Evolutionary conservation across 257 asterid species (phyloP).

Genomic region (Solanum rostratum): DNA sequence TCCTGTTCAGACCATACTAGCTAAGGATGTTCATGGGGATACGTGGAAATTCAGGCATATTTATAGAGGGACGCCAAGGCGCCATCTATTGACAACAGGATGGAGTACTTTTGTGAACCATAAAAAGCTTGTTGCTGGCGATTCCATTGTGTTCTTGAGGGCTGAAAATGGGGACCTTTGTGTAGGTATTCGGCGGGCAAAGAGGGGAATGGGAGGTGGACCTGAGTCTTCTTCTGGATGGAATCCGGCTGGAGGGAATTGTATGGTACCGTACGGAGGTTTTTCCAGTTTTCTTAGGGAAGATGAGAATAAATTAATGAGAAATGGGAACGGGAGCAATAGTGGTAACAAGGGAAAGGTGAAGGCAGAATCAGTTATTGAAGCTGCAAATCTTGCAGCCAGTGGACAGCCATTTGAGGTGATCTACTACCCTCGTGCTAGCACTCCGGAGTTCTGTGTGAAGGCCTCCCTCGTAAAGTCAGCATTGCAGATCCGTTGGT

Average conservation of each 20-base stretch:
- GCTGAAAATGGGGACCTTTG: slow-evolving; percentile 80
- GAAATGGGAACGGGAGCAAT: slow-evolving; percentile 10
- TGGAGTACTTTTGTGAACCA: slow-evolving; percentile 95
- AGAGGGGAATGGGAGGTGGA: slow-evolving; percentile 64
- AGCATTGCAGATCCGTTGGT: slow-evolving; percentile 68
- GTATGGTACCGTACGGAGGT: slow-evolving; percentile 47
- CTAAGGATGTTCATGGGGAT: slow-evolving; percentile 88
- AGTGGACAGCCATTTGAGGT: slow-evolving; percentile 68
- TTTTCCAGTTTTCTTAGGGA: slow-evolving; percentile 55
- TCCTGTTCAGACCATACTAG: slow-evolving; percentile 77
- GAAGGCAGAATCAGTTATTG: slow-evolving; percentile 57
- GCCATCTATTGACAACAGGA: slow-evolving; percentile 90
- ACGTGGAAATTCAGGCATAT: slow-evolving; percentile 92
- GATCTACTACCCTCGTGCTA: slow-evolving; percentile 80
- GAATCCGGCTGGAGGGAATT: slow-evolving; percentile 43
- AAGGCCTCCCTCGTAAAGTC: slow-evolving; percentile 56
- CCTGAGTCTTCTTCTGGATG: slow-evolving; percentile 48
- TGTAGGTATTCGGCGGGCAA: slow-evolving; percentile 78
- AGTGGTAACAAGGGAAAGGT: slow-evolving; percentile 41
- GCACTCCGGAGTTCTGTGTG: slow-evolving; percentile 91
- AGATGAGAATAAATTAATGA: slow-evolving; percentile 31
- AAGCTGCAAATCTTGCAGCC: slow-evolving; percentile 70
- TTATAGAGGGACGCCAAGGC: slow-evolving; percentile 86
- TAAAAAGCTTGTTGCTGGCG: slow-evolving; percentile 90
- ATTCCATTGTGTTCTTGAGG: slow-evolving; percentile 78